Base-by-base conservation (phyloP, 306 rosid genomes). In the Glycine latifolia region DNA sequence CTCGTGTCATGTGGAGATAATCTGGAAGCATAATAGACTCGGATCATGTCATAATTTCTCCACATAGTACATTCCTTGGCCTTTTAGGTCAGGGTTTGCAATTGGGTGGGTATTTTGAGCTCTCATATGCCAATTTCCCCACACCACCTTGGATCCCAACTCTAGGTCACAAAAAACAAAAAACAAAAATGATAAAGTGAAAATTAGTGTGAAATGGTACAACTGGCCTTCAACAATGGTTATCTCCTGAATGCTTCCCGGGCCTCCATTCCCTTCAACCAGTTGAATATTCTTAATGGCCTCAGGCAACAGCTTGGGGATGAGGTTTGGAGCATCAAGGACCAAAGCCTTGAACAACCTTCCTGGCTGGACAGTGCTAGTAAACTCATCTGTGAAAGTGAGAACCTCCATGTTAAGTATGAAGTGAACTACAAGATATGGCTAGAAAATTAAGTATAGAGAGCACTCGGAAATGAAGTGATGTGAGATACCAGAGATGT, bases 301-400 rank as follows among this genome's bases (percentile, higher is more conserved):
- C 17, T 87, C 87, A 1, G 94, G 94, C 16, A 88, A 50, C 8
- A 90, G 66, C 83, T 92, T 89, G 54, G 92, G 92, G 0, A 90
- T 17, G 77, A 89, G 91, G 73, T 79, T 84, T 55, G 86, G 84
- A 20, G 79, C 92, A 56, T 90, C 92, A 31, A 92, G 89, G 74
- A 92, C 62, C 84, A 90, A 79, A 79, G 92, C 93, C 91, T 90
- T 88, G 91, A 92, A 92, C 79, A 90, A 1, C 65, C 80, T 86
- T 37, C 72, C 50, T 15, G 93, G 85, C 10, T 84, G 71, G 41
- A 89, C 71, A 44, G 66, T 79, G 83, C 91, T 85, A 53, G 73
- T 49, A 80, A 61, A 46, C 67, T 87, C 91, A 11, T 72, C 60
- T 3, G 71, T 35, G n/a, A 81, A 48, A 74, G 78, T 79, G 4